Evolutionary conservation across 495 filamentous ascomycete genomes (phyloP).

Genomic region (Evansstolkia leycettana): DNA sequence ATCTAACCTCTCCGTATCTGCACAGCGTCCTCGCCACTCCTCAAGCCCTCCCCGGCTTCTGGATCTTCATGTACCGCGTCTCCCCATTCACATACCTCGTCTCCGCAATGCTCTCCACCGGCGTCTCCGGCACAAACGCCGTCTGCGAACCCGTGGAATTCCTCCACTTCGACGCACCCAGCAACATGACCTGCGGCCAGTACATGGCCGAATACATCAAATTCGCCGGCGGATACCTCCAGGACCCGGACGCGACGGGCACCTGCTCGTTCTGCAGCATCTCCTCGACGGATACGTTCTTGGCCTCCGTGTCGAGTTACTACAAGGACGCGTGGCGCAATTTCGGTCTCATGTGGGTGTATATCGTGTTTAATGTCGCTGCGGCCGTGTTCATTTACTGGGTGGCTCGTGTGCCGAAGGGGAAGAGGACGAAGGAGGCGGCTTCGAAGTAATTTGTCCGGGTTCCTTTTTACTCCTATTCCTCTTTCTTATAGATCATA

Average conservation of each 20-base stretch:
- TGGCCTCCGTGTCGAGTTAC: constrained; percentile 32
- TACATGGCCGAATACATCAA: constrained; percentile 44
- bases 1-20: background rate
- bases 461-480: too few species aligned
- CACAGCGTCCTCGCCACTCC: constrained; percentile 54
- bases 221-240: constrained; percentile 41
- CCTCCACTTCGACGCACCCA: constrained; percentile 38
- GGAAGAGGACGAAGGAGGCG: constrained; percentile 19
- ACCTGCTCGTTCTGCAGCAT: constrained; percentile 55
- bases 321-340: constrained; percentile 60
- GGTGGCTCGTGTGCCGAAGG: constrained; percentile 66
- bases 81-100: constrained; percentile 65
- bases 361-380: constrained; percentile 59
- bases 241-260: constrained; percentile 32
- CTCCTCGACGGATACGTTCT: constrained; percentile 47
- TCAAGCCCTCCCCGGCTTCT: constrained; percentile 51
- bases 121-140: constrained; percentile 44
- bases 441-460: background rate
- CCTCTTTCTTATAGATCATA: too few species aligned
- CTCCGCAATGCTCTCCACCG: constrained; percentile 47
- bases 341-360: constrained; percentile 55
- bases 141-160: constrained; percentile 48
- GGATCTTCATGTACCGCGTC: constrained; percentile 76
- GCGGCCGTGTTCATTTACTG: constrained; percentile 66
- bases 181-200: constrained; percentile 36